Evolutionary conservation across 1,284 basidiomycete genomes (phyloP), one percentile per base, ranked within the genome.

Genomic region (Cryptococcus sp.): DNA sequence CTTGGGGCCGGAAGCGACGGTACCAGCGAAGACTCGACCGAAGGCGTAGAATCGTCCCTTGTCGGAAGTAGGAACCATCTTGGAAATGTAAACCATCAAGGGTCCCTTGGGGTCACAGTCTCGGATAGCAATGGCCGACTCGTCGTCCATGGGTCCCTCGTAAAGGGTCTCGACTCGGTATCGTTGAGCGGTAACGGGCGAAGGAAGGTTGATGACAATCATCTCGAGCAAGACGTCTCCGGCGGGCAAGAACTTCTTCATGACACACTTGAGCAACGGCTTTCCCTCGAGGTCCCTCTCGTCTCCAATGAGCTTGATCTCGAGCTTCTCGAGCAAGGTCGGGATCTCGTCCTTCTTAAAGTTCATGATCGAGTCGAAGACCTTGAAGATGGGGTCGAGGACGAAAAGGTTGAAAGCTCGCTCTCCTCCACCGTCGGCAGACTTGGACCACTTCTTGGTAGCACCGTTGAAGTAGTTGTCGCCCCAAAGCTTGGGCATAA

Each of bases 11-110:
- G 95, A 85, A 64, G 83, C 84, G 69, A 97, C 91, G 61, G 92
- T 97, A 75, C 95, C 95, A 57, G 95, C 91, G 83, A 99, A 98
- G 79, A 99, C 86, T 84, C 95, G 95, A 78, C 95, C 95, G 76
- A 99, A 98, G 61, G 95, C 95, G 78, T 98, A 98, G 87, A 98
- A 99, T 60, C 95, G 93, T 71, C 95, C 95, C 79, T 98, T 98
- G 78, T 99, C 95, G 66, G 94, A 95, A 52, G 95, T 98, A 60
- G 95, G 95, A 63, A 98, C 94, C 95, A 99, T 98, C 85, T 98
- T 98, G 67, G 95, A 98, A 78, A 99, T 82, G 79, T 99, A 99
- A 65, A 97, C 83, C 75, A 98, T 93, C 62, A 99, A 86, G 60
- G 95, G 95, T 58, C 84, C 95, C 58, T 86, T 88, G 74, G 95